Evolutionary conservation across 805 yeast genomes (phyloP), one percentile per base, ranked within the genome.

Genomic region (Yamadazyma sp.): DNA sequence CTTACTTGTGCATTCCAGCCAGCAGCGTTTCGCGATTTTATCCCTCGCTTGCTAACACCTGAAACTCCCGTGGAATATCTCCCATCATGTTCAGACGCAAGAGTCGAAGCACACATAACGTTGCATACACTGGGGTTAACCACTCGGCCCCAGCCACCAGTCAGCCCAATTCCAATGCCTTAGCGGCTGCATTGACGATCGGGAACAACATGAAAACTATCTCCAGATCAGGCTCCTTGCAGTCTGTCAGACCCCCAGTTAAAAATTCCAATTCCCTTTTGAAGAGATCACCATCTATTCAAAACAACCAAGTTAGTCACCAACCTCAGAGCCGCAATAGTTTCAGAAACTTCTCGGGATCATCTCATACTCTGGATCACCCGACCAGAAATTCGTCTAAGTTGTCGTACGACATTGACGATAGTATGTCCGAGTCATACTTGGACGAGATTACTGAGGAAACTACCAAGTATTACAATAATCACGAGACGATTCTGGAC

Each of bases 111-210:
- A 48, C 51, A 18, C 62, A 57, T 35, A 45, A 50, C 34, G 59
- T 69, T 12, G 55, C 72, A 16, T 68, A 68, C 46, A 68, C 73
- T 4, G 73, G 73, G 16, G 73, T 68, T 16, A 65, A 64, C 44
- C 68, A 57, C 38, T 44, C 52, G 6, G 57, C 65, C 2, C 64
- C 64, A 6, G 46, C 60, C 5, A 37, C 56, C 11, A 53, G 43
- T 35, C 67, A 64, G 39, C 73, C 73, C 14, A 59, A 50, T 45
- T 51, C 57, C 30, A 53, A 55, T 28, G 74, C 74, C 13, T 50
- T 62, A 54, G 74, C 74, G 3, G 74, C 74, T 3, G 74, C 74
- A 1, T 49, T 64, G 32, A 60, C 71, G 20, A 68, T 68, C 42
- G 74, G 74, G 12, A 53, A 67, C 40, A 48, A 36, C 16, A 25